Evolutionary conservation across 2,329 filamentous ascomycete genomes (phyloP).

Genomic region (Aspergillus amoenus): DNA sequence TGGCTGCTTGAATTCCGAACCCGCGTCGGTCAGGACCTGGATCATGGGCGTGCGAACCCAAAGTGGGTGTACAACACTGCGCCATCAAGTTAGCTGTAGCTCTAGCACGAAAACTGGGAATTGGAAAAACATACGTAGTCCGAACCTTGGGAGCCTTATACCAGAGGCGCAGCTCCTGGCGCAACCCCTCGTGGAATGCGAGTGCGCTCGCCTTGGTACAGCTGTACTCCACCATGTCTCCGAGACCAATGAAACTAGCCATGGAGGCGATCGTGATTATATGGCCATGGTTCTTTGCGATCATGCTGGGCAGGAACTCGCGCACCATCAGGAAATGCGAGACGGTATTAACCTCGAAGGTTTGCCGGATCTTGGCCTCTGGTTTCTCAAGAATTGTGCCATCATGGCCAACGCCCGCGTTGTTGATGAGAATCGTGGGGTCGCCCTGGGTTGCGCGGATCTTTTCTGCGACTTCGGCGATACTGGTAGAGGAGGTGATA

Average conservation of each 20-base stretch:
- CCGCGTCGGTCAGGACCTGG: constrained; percentile 34
- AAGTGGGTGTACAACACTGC: constrained; percentile 35
- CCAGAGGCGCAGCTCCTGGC: constrained; percentile 37
- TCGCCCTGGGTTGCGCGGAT: constrained; percentile 44
- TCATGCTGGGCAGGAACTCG: constrained; percentile 55
- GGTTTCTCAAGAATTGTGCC: constrained; percentile 49
- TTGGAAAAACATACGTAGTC: constrained; percentile 30
- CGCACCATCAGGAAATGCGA: constrained; percentile 52
- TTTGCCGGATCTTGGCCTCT: constrained; percentile 46
- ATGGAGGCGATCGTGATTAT: constrained; percentile 57
- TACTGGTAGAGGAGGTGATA: constrained; percentile 35
- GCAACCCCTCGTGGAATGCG: constrained; percentile 53
- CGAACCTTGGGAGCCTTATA: constrained; percentile 40
- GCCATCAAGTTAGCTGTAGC: neutral
- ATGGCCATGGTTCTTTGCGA: constrained; percentile 54
- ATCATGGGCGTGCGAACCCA: constrained; percentile 54
- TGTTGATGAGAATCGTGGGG: constrained; percentile 51
- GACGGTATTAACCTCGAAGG: constrained; percentile 55
- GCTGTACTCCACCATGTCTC: constrained; percentile 54
- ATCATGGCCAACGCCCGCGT: constrained; percentile 50
- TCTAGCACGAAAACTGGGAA: neutral
- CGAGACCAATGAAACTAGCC: constrained; percentile 50
- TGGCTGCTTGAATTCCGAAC: constrained; percentile 32
- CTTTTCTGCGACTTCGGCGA: constrained; percentile 33
- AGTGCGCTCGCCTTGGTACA: constrained; percentile 54